Percentiles rank a stretch among this genome's conserved stretches.
Conservation (phyloP, 2,329 filamentous ascomycete species). For the Passalora sequoiae region DNA sequence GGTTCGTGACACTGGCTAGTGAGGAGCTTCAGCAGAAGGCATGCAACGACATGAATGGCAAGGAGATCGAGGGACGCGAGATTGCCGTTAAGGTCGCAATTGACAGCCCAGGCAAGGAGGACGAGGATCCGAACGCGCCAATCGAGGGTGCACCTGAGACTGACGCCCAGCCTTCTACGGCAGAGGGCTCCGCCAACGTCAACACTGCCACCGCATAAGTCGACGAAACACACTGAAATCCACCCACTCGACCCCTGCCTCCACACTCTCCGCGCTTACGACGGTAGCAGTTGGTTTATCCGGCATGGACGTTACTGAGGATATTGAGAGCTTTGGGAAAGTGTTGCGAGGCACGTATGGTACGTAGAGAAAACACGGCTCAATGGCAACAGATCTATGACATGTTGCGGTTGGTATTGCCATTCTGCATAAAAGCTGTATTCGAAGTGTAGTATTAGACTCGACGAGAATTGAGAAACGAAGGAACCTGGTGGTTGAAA, state of each 20-base stretch:
- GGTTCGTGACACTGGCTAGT: constrained; percentile 91
- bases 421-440: constrained; percentile 22
- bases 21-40: constrained; percentile 98
- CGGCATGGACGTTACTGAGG: constrained; percentile 22
- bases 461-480: constrained; percentile 16
- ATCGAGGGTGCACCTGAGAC: constrained; percentile 38
- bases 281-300: constrained; percentile 20
- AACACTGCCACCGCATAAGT: constrained; percentile 27
- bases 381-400: constrained; percentile 20
- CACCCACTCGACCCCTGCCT: constrained; percentile 9
- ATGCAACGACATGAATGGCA: constrained; percentile 96
- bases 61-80: constrained; percentile 97
- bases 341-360: constrained; percentile 15
- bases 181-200: constrained; percentile 33
- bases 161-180: constrained; percentile 31
- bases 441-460: constrained; percentile 26
- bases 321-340: constrained; percentile 13
- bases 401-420: constrained; percentile 16
- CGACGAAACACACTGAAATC: no score
- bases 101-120: constrained; percentile 98
- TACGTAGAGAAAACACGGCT: constrained; percentile 11
- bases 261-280: constrained; percentile 12
- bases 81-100: constrained; percentile 99
- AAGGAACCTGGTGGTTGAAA: no score
- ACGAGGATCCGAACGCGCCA: constrained; percentile 57